These are phyloP conservation scores for Flaveria robusta DNA, from an alignment of 129 eudicot species.

Conservation along the genomic window DNA sequence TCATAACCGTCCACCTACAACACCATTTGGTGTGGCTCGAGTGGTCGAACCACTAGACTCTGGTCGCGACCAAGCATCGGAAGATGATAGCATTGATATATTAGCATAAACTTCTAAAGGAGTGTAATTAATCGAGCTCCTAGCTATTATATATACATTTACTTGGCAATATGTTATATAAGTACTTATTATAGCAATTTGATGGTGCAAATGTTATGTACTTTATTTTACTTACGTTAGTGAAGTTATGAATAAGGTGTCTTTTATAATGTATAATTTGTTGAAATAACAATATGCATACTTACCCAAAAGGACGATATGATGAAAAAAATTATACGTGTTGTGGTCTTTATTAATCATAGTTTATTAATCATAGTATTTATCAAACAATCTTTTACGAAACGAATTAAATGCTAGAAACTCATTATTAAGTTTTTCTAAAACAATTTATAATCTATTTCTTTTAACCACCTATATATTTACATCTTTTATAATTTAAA, in stretches of 20 bases:
- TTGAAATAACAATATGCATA: background rate
- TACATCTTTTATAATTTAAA: too few relatives aligned
- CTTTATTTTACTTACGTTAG: background rate
- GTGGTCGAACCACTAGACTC: conserved; percentile 8
- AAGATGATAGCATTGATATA: conserved; percentile 15
- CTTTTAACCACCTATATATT: too few relatives aligned
- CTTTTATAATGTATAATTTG: background rate
- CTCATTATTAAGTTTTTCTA: too few relatives aligned
- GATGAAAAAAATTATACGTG: too few relatives aligned
- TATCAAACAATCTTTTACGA: too few relatives aligned
- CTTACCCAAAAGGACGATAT: too few relatives aligned
- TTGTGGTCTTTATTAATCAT: too few relatives aligned
- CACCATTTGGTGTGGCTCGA: background rate
- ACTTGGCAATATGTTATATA: conserved; percentile 1
- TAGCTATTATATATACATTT: background rate
- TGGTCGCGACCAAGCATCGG: background rate
- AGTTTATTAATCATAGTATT: too few relatives aligned
- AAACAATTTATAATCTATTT: too few relatives aligned
- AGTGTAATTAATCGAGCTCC: conserved; percentile 10
- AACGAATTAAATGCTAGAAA: too few relatives aligned
- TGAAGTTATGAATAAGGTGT: conserved; percentile 4
- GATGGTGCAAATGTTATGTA: background rate
- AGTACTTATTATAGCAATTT: conserved; percentile 18
- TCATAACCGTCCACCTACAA: background rate
- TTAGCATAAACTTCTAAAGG: background rate